phyloP scores from a whole-genome alignment of 805 yeast genomes.

The baker's yeast (Saccharomyces cerevisiae) region DNA sequence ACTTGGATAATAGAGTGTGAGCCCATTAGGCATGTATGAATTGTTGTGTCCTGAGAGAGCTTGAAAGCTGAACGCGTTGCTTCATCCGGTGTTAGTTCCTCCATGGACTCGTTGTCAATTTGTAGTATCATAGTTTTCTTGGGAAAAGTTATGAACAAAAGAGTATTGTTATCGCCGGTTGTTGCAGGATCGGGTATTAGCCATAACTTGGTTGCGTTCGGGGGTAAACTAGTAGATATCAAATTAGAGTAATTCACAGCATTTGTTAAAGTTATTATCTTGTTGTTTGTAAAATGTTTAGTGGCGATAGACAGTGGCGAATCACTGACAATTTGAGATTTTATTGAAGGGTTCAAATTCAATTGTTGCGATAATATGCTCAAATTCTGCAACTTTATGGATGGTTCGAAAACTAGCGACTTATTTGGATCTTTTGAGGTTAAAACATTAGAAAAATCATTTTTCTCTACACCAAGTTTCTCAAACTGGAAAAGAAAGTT shows the following conservation, averaged over 20 bases:
- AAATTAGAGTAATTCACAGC: conserved; percentile 56
- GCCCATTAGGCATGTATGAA: conserved; percentile 66
- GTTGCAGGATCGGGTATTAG: conserved; percentile 40
- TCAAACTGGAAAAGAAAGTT: conserved; percentile 73
- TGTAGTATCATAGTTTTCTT: conserved; percentile 19
- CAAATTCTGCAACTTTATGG: conserved; percentile 42
- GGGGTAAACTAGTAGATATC: conserved; percentile 72
- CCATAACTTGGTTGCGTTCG: conserved; percentile 52
- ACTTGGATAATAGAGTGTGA: conserved; percentile 58
- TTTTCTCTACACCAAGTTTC: conserved; percentile 57
- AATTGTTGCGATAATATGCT: conserved; percentile 45
- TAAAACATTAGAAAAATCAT: conserved; percentile 28
- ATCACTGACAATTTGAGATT: conserved; percentile 30
- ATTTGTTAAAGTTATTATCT: conserved; percentile 41
- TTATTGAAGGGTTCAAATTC: conserved; percentile 44
- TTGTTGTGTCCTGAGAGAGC: conserved; percentile 43
- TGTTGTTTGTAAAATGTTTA: conserved; percentile 21
- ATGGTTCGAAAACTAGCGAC: conserved; percentile 22
- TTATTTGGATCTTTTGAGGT: conserved; percentile 30
- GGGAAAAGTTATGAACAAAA: conserved; percentile 19
- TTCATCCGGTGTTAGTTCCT: conserved; percentile 59
- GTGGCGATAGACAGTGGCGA: conserved; percentile 21
- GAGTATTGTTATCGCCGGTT: conserved; percentile 21
- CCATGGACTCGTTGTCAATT: conserved; percentile 43
- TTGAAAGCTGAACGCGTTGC: conserved; percentile 58